Base-by-base conservation (phyloP, 768 basidiomycete genomes). In the Pulveroboletus sp. region DNA sequence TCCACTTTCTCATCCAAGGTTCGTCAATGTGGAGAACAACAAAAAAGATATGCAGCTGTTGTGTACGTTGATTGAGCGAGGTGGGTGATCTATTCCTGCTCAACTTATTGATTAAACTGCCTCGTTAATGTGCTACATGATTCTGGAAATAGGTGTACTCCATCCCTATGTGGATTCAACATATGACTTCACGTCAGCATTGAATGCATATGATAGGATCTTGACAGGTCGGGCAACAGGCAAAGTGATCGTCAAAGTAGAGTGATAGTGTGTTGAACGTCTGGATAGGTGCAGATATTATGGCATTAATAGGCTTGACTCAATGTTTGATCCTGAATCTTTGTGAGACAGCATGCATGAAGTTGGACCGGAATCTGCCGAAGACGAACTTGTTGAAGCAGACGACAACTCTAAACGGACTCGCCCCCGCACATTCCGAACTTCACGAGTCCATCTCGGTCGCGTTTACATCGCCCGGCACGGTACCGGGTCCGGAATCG, bases 241-340 rank as follows among this genome's bases (percentile, higher is more conserved):
- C 0, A 88, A 88, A 61, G 75, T 89, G 4, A 73, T 87, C 4
- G 75, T 89, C 20, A 78, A 73, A 52, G 65, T 83, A 6, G 68
- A 72, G 17, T 64, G 50, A 58, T 10, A n/a, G n/a, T n/a, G n/a
- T n/a, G n/a, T n/a, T n/a, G n/a, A n/a, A n/a, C n/a, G n/a, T n/a
- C n/a, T n/a, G n/a, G n/a, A n/a, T n/a, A n/a, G n/a, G n/a, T n/a
- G n/a, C n/a, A n/a, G n/a, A n/a, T n/a, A n/a, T n/a, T n/a, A n/a
- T n/a, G n/a, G n/a, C n/a, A n/a, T n/a, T n/a, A n/a, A n/a, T n/a
- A n/a, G n/a, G n/a, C n/a, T n/a, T n/a, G n/a, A n/a, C n/a, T n/a
- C n/a, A n/a, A n/a, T n/a, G n/a, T n/a, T n/a, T n/a, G n/a, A n/a
- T n/a, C n/a, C n/a, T n/a, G n/a, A n/a, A n/a, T n/a, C n/a, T n/a